Base-by-base conservation (phyloP, 225 moss, liverwort and hornwort species). In the Marchantia polymorpha region DNA sequence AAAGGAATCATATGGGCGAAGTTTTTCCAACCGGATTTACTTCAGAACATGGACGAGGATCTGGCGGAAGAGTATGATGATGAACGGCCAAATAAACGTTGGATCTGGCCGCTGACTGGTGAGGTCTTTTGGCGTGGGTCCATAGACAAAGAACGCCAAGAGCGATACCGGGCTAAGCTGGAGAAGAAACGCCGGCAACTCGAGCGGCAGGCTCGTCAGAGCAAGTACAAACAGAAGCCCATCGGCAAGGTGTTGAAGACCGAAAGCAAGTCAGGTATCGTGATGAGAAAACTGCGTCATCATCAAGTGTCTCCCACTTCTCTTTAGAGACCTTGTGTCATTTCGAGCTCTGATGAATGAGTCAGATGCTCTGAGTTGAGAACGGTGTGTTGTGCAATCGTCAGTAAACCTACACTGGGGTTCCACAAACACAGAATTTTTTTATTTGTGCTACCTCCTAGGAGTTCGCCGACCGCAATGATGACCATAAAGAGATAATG, bases 31-130 rank as follows among this genome's bases (percentile, higher is more conserved):
- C 75, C 39, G 67, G 81, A 83, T 7, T 78, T 85, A 52, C 83
- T 99, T 47, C 93, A 91, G 83, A 87, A 86, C 48, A 93, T 99
- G 93, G 99, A 99, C 52, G 92, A 95, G 81, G 99, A 99, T 72
- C 83, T 99, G 75, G 99, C 99, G 14, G 92, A 99, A 90, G 89
- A 90, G 79, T 92, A 84, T 30, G 99, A 99, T 56, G 93, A 93
- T 50, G 94, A 92, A 83, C 76, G 81, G 64, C 83, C 92, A 0
- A 79, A 80, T 19, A 81, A 77, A 68, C 86, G 85, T 27, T 95
- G 92, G 92, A 80, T 99, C 52, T 99, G 99, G 99, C 93, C 93
- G 22, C 80, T 77, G 50, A 93, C 95, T 5, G 99, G 99, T 10
- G 99, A 99, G 84, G 99, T 99, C 27, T 92, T 71, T 52, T 99